Evolutionary conservation across 192 early-diverging fungal genomes (phyloP).

Genomic region (Umbelopsis sp.): DNA sequence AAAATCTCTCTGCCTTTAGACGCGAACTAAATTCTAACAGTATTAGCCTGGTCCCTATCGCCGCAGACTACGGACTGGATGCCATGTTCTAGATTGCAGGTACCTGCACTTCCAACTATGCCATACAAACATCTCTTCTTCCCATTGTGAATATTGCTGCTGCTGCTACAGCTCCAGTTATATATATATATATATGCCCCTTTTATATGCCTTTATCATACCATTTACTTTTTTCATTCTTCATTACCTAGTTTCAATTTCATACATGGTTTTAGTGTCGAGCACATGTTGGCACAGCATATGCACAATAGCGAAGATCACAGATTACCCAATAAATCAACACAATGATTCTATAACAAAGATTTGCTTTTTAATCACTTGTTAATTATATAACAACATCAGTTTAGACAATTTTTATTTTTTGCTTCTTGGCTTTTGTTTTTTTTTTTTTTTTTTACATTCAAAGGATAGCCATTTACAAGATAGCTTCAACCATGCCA

Average conservation of each 20-base stretch:
- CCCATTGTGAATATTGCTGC: neutral
- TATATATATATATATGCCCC: no score
- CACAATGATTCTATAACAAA: no score
- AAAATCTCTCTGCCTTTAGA: conserved; percentile 57
- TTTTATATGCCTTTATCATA: no score
- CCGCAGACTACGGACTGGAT: conserved; percentile 15
- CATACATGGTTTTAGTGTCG: no score
- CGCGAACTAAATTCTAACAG: conserved; percentile 43
- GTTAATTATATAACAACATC: no score
- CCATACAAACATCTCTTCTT: neutral
- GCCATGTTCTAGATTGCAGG: conserved; percentile 1
- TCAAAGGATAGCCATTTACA: conserved; percentile 44
- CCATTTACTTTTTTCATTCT: no score
- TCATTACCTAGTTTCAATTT: no score
- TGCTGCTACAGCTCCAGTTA: neutral
- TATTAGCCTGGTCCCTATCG: conserved; percentile 33
- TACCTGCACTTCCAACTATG: neutral
- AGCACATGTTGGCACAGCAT: no score
- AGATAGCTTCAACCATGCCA: conserved; percentile 76
- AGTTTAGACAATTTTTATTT: no score
- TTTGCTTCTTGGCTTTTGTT: neutral
- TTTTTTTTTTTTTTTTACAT: neutral
- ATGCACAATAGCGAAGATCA: no score
- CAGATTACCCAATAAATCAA: no score
- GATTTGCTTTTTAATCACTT: no score